These are phyloP conservation scores for Aspergillus awamori DNA, from an alignment of 2,329 filamentous ascomycete genomes.

Conservation along the genomic window DNA sequence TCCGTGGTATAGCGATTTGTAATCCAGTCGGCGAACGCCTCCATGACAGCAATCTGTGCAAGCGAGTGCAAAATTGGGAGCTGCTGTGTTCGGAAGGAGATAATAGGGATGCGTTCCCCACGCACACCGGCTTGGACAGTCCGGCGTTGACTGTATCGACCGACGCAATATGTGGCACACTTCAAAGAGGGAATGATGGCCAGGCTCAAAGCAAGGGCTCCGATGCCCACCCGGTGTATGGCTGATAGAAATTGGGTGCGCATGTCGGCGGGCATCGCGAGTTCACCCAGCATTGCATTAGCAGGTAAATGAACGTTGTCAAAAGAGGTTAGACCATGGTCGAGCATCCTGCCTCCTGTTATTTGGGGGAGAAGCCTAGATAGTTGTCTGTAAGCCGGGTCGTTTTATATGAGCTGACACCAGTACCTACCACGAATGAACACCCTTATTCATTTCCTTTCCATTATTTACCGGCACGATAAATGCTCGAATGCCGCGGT, in stretches of 20 bases:
- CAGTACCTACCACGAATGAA: neutral
- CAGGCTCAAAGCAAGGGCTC: neutral
- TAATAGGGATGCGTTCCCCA: conserved; percentile 19
- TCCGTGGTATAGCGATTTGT: conserved; percentile 40
- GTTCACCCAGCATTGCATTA: conserved; percentile 16
- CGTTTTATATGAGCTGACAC: no score
- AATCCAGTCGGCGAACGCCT: conserved; percentile 9
- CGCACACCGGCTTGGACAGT: neutral
- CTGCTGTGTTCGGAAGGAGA: conserved; percentile 31
- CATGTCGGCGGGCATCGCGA: conserved; percentile 10
- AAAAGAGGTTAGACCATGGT: conserved; percentile 25
- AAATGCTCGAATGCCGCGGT: conserved; percentile 22
- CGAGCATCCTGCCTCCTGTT: conserved; percentile 14
- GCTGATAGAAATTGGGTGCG: neutral
- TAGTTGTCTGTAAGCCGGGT: no score
- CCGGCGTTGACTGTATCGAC: neutral
- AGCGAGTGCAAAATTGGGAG: conserved; percentile 28
- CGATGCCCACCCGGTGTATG: neutral
- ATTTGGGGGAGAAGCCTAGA: conserved; percentile 13
- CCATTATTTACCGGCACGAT: conserved; percentile 21
- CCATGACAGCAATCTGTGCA: conserved; percentile 17
- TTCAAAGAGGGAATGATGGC: neutral
- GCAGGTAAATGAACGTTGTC: conserved; percentile 18
- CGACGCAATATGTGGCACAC: neutral
- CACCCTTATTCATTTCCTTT: conserved; percentile 13